Percentiles rank a stretch among this genome's conserved stretches.
Conservation (phyloP, 352 stramenopile genomes). For the Globisporangium perplexum region DNA sequence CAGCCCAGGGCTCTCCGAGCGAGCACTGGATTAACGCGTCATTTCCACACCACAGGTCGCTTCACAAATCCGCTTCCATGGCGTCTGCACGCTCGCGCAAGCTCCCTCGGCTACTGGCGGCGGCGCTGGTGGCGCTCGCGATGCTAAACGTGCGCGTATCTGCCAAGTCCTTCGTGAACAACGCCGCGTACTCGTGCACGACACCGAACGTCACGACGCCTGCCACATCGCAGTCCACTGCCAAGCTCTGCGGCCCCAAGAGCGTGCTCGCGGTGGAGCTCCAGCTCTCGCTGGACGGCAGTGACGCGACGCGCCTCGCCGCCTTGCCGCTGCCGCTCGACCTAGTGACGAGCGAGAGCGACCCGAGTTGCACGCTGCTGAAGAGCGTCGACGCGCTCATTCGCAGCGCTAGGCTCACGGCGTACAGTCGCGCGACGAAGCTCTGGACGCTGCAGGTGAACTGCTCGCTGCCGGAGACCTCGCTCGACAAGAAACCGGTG, state of each 20-base stretch:
- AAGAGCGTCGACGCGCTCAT: conserved; percentile 13
- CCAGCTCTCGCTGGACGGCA: conserved; percentile 11
- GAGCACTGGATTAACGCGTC: not conserved
- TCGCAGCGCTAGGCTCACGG: conserved; percentile 10
- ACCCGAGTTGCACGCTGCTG: conserved; percentile 15
- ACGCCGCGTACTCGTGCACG: conserved; percentile 12
- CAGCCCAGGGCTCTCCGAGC: not conserved
- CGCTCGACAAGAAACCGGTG: conserved; percentile 6
- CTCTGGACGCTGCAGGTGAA: conserved; percentile 19
- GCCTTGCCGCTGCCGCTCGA: conserved; percentile 5
- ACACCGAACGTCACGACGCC: not conserved
- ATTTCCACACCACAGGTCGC: not conserved
- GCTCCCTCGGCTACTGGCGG: not conserved
- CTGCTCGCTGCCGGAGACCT: conserved; percentile 12
- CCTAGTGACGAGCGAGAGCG: conserved; percentile 10
- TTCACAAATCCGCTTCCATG: not conserved
- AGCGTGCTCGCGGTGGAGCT: conserved; percentile 12
- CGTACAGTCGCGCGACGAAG: conserved; percentile 6
- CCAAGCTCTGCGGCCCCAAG: conserved; percentile 10
- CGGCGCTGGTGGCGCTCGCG: not conserved
- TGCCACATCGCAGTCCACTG: not conserved
- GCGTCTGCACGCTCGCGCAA: not conserved
- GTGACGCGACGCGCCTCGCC: conserved; percentile 6
- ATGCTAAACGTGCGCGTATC: conserved; percentile 1
- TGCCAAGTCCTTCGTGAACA: conserved; percentile 17